phyloP scores from a whole-genome alignment of 345 rosid genomes.

The Arabis alpina region DNA sequence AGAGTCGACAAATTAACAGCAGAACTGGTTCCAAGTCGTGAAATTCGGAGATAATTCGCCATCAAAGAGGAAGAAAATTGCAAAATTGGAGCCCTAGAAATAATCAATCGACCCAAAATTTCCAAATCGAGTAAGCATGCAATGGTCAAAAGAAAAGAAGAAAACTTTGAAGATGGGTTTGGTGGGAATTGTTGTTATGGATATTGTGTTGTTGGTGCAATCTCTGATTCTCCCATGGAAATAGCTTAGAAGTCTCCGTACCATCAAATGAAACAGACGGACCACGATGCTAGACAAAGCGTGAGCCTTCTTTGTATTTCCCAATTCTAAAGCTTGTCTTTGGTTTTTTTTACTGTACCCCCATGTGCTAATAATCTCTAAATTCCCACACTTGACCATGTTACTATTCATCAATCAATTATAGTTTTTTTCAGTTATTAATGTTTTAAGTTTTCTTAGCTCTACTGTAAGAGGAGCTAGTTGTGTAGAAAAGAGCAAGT shows the following conservation, averaged over 20 bases:
- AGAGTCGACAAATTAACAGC: conserved; percentile 32
- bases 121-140: conserved; percentile 33
- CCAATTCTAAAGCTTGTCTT: conserved; percentile 2
- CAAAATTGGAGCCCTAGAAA: conserved; percentile 5
- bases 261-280: conserved; percentile 39
- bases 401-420: not conserved
- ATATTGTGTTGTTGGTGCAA: not conserved
- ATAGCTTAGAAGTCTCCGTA: conserved; percentile 37
- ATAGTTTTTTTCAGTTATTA: not conserved
- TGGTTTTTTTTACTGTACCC: not conserved
- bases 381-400: not conserved
- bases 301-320: conserved; percentile 35
- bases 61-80: conserved; percentile 21
- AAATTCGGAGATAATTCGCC: conserved; percentile 54
- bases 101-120: not conserved
- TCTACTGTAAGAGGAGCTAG: no score
- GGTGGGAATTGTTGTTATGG: conserved; percentile 6
- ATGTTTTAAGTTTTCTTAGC: no score
- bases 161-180: conserved; percentile 31
- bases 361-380: conserved; percentile 17
- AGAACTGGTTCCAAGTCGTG: conserved; percentile 50
- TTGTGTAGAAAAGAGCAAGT: no score
- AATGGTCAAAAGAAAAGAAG: conserved; percentile 12
- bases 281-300: conserved; percentile 32
- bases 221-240: conserved; percentile 31